phyloP scores from a whole-genome alignment of 2,329 filamentous ascomycete species.

The Magnaporthiopsis incrustans region DNA sequence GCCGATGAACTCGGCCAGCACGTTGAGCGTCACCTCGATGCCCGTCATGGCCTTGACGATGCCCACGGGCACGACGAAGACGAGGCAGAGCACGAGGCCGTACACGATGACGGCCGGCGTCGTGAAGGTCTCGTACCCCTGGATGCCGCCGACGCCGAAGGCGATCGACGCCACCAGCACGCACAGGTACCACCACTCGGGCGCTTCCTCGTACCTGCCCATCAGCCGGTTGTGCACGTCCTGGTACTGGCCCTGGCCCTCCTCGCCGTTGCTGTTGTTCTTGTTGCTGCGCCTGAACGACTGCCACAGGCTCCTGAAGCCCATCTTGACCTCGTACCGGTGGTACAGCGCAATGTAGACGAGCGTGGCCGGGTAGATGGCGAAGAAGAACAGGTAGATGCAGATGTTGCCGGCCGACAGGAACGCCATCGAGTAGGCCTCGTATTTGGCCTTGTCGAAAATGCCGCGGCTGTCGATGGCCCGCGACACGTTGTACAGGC shows the following conservation, averaged over 20 bases:
- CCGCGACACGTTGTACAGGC: conserved; percentile 36
- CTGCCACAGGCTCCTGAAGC: conserved; percentile 27
- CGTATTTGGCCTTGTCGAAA: conserved; percentile 38
- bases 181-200: conserved; percentile 46
- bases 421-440: conserved; percentile 43
- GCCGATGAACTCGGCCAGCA: conserved; percentile 45
- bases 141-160: conserved; percentile 38
- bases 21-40: conserved; percentile 42
- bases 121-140: conserved; percentile 41
- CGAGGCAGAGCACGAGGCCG: conserved; percentile 37
- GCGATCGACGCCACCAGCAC: conserved; percentile 35
- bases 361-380: conserved; percentile 43
- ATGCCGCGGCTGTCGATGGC: conserved; percentile 33
- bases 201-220: conserved; percentile 36
- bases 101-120: conserved; percentile 43
- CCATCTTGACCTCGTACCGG: conserved; percentile 9
- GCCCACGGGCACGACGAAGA: conserved; percentile 44
- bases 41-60: conserved; percentile 47
- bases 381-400: conserved; percentile 49
- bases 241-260: conserved; percentile 15
- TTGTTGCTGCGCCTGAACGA: conserved; percentile 25
- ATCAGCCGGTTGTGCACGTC: conserved; percentile 41
- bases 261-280: conserved; percentile 29
- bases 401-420: conserved; percentile 40
- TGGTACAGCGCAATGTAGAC: conserved; percentile 41